phyloP scores from a whole-genome alignment of 192 early-diverging fungal species.

The Umbelopsis sp. region DNA sequence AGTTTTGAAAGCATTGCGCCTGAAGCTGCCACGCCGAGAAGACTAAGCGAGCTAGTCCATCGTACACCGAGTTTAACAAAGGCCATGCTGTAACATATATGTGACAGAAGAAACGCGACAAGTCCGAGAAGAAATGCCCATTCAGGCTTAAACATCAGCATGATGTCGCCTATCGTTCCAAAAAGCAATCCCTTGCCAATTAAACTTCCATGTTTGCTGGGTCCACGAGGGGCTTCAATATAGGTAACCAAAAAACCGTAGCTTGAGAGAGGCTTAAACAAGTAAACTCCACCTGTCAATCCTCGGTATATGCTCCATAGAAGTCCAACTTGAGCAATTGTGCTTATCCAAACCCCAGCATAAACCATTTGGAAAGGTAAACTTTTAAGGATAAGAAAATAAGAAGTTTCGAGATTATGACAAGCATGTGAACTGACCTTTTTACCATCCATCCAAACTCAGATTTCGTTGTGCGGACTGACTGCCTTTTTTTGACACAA shows the following conservation, averaged over 20 bases:
- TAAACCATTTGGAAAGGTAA: slow-evolving; percentile 5
- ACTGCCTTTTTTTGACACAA: neutral
- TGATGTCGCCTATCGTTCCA: neutral
- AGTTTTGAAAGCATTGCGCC: neutral
- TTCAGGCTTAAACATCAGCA: slow-evolving; percentile 10
- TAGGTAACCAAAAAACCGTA: slow-evolving; percentile 10
- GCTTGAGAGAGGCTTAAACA: slow-evolving; percentile 13
- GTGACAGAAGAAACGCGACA: neutral
- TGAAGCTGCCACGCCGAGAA: neutral
- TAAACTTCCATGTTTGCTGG: slow-evolving; percentile 7
- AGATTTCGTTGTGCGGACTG: neutral
- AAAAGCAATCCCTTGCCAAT: slow-evolving; percentile 6
- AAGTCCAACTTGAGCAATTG: slow-evolving; percentile 15
- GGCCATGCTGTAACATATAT: slow-evolving; percentile 9
- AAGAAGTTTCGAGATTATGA: neutral
- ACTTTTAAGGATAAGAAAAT: neutral
- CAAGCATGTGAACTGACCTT: slow-evolving; percentile 2
- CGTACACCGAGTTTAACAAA: slow-evolving; percentile 16
- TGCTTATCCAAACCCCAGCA: slow-evolving; percentile 4
- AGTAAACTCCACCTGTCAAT: neutral
- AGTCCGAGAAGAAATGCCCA: slow-evolving; percentile 1
- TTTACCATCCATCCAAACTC: neutral
- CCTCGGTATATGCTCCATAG: neutral
- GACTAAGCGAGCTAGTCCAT: neutral
- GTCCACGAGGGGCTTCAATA: slow-evolving; percentile 1